These are phyloP conservation scores for Allomyces macrogynus DNA, from an alignment of 192 early-diverging fungal species.

Conservation along the genomic window DNA sequence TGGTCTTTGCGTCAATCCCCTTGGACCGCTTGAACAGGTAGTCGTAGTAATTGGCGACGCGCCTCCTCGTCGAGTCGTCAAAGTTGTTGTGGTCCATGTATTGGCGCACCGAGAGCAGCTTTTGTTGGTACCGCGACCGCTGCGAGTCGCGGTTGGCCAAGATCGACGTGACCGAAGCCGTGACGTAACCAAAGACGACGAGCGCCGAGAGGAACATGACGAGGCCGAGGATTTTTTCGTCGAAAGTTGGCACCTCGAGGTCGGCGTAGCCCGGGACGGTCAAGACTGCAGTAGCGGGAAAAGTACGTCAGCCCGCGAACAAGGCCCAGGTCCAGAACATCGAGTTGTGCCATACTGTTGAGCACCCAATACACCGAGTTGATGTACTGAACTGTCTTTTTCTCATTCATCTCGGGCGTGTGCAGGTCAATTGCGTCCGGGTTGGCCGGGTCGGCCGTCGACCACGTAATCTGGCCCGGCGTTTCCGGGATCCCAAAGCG, in stretches of 20 bases:
- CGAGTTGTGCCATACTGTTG: neutral
- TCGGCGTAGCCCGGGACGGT: neutral
- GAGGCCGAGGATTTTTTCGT: neutral
- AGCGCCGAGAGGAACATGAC: neutral
- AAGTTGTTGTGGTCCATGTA: slow-evolving; percentile 5
- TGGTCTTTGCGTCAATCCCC: slow-evolving; percentile 5
- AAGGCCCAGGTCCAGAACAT: too few relatives aligned
- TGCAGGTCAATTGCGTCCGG: neutral
- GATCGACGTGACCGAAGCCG: neutral
- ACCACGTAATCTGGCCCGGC: neutral
- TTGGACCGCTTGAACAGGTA: slow-evolving; percentile 6
- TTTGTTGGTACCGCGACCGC: slow-evolving; percentile 5
- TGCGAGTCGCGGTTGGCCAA: slow-evolving; percentile 4
- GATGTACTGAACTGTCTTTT: neutral
- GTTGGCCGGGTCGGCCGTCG: neutral
- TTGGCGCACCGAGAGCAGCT: slow-evolving; percentile 2
- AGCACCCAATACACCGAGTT: neutral
- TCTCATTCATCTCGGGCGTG: neutral
- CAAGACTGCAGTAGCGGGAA: neutral
- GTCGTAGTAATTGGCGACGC: slow-evolving; percentile 6
- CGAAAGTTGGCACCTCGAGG: neutral
- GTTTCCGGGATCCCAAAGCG: neutral
- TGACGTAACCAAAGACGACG: neutral
- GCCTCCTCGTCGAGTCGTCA: slow-evolving; percentile 3
- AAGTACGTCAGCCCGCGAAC: too few relatives aligned